phyloP scores from a whole-genome alignment of 2,329 filamentous ascomycete species.

The Tolypocladium ophioglossoides region DNA sequence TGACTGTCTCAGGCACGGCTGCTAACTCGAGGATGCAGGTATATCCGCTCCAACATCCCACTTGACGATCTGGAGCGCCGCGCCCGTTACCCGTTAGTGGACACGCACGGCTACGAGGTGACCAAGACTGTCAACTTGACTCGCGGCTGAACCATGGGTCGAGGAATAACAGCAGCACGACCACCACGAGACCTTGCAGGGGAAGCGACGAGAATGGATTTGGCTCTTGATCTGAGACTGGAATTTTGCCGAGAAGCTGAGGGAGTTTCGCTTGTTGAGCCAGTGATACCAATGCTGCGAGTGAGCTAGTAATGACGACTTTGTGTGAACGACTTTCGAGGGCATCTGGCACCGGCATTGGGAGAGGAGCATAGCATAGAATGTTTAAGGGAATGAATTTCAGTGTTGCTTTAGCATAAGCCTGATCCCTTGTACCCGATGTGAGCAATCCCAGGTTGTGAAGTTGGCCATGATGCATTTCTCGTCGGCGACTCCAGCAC shows the following conservation, averaged over 20 bases:
- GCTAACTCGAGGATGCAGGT: conserved; percentile 34
- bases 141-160: conserved; percentile 10
- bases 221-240: neutral
- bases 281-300: conserved; percentile 1
- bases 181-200: neutral
- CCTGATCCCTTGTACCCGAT: neutral
- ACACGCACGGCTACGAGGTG: conserved; percentile 41
- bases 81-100: conserved; percentile 60
- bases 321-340: neutral
- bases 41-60: conserved; percentile 75
- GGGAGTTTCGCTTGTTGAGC: neutral
- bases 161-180: neutral
- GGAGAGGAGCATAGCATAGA: neutral
- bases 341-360: neutral
- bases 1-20: neutral
- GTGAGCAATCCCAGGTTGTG: neutral
- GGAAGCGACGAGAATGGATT: neutral
- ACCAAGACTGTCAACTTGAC: conserved; percentile 26
- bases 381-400: neutral
- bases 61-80: conserved; percentile 71
- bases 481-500: too few relatives aligned
- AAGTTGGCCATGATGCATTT: neutral
- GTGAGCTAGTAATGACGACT: neutral
- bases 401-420: neutral
- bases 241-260: neutral